Evolutionary conservation across 106 monocot genomes (phyloP), one percentile per base, ranked within the genome.

Genomic region (Dactylorhiza incarnata): DNA sequence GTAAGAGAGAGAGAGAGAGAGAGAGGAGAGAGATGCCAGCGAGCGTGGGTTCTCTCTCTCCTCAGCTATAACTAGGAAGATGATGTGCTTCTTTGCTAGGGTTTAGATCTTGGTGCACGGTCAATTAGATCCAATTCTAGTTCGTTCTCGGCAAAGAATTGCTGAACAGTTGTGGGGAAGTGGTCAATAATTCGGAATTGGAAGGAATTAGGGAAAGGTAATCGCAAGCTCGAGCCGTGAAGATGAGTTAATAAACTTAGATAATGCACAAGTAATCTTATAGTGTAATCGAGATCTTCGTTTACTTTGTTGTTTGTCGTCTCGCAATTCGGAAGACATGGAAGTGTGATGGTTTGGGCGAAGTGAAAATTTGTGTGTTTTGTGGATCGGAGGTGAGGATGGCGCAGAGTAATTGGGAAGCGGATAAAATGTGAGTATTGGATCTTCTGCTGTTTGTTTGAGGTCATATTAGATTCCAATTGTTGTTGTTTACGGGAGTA

Each of bases 351-450:
- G 43, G 23, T 69, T 69, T 69, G 45, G 5, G 17, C 45, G 29
- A 69, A 16, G 44, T 69, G 15, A 69, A 17, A 26, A 26, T 65
- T 65, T 5, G 63, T 45, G 2, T 76, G 5, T 46, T 48, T 12
- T 69, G 37, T 9, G 55, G 74, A 80, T 73, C 49, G 48, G 72
- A 73, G 11, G 0, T 7, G 55, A 54, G 52, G 48, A 90, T 90
- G 89, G 77, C 89, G 72, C 89, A 90, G 78, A 84, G 72, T 48
- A 90, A 90, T 66, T 90, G 89, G 89, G 89, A 90, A 73, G 89
- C 89, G 6, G 89, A 90, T 75, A 90, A 90, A 75, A 90, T 90
- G 89, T 90, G 78, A 72, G 80, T 75, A 49, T 68, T 5, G 1
- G 8, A 5, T 49, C 47, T 71, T 81, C 72, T 19, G 5, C 22